phyloP scores from a whole-genome alignment of 805 yeast species.

The Kurtzmaniella fragi region DNA sequence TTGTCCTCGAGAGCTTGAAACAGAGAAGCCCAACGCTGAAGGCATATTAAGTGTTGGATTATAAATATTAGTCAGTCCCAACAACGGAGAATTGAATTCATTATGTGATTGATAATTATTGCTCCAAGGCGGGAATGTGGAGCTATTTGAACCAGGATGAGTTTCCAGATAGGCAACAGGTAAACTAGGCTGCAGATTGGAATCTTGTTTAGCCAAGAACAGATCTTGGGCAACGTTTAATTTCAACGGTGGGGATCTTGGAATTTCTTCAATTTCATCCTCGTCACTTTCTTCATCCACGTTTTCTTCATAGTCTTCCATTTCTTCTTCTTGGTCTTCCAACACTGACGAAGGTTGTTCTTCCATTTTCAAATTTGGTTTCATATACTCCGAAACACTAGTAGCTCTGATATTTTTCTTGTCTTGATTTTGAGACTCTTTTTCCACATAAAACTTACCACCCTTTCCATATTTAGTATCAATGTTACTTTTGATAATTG shows the following conservation, averaged over 20 bases:
- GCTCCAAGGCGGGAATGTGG: not conserved
- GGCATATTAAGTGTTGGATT: too few species aligned
- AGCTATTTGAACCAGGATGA: not conserved
- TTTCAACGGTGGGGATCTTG: constrained; percentile 20
- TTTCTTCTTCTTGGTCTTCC: constrained; percentile 11
- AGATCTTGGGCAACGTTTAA: constrained; percentile 12
- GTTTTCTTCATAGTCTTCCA: constrained; percentile 14
- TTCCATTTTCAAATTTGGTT: not conserved
- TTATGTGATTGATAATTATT: not conserved
- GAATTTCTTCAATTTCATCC: constrained; percentile 26
- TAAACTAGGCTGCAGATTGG: not conserved
- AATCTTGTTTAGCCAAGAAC: not conserved
- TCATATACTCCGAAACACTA: constrained; percentile 20
- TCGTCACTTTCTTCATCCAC: constrained; percentile 28
- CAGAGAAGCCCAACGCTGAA: not conserved
- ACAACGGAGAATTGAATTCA: not conserved
- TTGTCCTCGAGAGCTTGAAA: not conserved
- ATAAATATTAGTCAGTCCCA: too few species aligned
- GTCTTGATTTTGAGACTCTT: constrained; percentile 19
- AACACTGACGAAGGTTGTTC: not conserved
- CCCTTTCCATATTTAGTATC: constrained; percentile 87
- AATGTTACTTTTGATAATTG: constrained; percentile 66
- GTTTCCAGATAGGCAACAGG: not conserved
- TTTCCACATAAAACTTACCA: constrained; percentile 75
- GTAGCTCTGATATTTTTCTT: constrained; percentile 28